Evolutionary conservation across 2,329 filamentous ascomycete genomes (phyloP), one percentile per base, ranked within the genome.

Genomic region (Ramichloridium luteum): DNA sequence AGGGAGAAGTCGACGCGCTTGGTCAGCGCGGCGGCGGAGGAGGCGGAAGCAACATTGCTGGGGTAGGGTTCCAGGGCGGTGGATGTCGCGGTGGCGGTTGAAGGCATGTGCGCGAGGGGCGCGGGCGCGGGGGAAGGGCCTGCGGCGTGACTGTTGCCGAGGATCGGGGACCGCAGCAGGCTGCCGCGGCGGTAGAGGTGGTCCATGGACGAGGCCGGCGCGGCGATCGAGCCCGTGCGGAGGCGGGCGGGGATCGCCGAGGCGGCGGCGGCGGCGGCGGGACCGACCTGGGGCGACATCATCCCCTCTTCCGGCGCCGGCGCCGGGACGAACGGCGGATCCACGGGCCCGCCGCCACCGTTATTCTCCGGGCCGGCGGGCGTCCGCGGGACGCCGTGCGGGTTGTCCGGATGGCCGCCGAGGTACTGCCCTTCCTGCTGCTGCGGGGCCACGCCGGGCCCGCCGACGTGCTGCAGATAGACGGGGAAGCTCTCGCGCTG

Each of bases 1-100:
- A 80, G 61, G 2, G 75, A 80, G 54, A 81, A 81, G 49, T 81
- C 77, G 16, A 80, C 74, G 16, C 74, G 71, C 33, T 71, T 73
- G 20, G 62, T 61, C 61, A 74, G 72, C 6, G 64, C 59, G 1
- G 68, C 63, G 6, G n/a, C n/a, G n/a, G n/a, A n/a, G n/a, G n/a
- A n/a, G n/a, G n/a, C n/a, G n/a, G n/a, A n/a, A n/a, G n/a, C n/a
- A n/a, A n/a, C n/a, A n/a, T n/a, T n/a, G n/a, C n/a, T n/a, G n/a
- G n/a, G n/a, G n/a, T n/a, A n/a, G n/a, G n/a, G n/a, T n/a, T n/a
- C n/a, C n/a, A n/a, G n/a, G n/a, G n/a, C n/a, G n/a, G n/a, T n/a
- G n/a, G n/a, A n/a, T n/a, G n/a, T n/a, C n/a, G n/a, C n/a, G n/a
- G n/a, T n/a, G n/a, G n/a, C n/a, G n/a, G n/a, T n/a, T n/a, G n/a